phyloP scores from a whole-genome alignment of 306 rosid species.

The Cucurbita ficifolia region DNA sequence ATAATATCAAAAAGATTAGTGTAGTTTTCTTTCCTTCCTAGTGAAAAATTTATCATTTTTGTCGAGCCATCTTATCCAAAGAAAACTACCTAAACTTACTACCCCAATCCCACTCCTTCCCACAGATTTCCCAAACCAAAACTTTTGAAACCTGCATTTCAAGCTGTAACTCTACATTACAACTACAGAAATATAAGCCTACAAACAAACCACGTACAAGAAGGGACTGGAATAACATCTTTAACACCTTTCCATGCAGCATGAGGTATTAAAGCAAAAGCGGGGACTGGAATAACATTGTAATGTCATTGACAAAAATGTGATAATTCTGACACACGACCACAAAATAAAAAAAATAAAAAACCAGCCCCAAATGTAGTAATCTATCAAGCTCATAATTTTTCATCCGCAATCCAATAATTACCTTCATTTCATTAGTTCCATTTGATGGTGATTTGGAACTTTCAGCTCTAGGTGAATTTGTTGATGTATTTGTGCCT shows the following conservation, averaged over 20 bases:
- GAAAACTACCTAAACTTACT: background rate
- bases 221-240: background rate
- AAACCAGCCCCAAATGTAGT: background rate
- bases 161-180: background rate
- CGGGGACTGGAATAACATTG: background rate
- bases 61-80: background rate
- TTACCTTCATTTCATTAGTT: slow-evolving; percentile 35
- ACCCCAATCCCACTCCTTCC: background rate
- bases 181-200: background rate
- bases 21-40: too few species aligned
- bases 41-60: too few species aligned
- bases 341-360: background rate
- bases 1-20: too few species aligned
- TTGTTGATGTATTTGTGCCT: slow-evolving; percentile 30
- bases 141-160: background rate
- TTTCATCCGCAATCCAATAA: background rate
- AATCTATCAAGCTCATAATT: background rate
- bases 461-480: slow-evolving; percentile 33
- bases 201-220: background rate
- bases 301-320: background rate
- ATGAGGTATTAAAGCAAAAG: background rate
- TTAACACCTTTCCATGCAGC: background rate
- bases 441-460: slow-evolving; percentile 37
- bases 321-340: background rate
- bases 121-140: background rate